Percentiles rank a stretch among this genome's conserved stretches.
phyloP scores from a whole-genome alignment of 1,284 basidiomycete genomes.

The Apiotrichum mycotoxinovorans region DNA sequence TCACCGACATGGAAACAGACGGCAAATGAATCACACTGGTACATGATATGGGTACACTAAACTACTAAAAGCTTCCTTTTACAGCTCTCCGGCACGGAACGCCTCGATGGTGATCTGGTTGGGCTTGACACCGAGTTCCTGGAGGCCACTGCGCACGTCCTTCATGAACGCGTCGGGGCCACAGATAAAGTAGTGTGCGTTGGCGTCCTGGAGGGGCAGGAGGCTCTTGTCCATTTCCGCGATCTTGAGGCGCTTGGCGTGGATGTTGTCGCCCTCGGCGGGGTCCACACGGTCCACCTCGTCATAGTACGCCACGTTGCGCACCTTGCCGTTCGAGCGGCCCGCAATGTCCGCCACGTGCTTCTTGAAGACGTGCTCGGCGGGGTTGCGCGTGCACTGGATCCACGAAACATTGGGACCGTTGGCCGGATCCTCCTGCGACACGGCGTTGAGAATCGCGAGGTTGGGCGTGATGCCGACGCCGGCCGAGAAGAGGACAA shows the following conservation, averaged over 20 bases:
- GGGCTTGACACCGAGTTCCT: constrained; percentile 24
- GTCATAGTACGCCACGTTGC: constrained; percentile 25
- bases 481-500: constrained; percentile 41
- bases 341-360: constrained; percentile 18
- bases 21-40: no score
- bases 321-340: constrained; percentile 22
- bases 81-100: constrained; percentile 29
- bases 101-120: constrained; percentile 30
- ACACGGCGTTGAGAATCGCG: constrained; percentile 35
- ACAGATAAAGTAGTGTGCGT: constrained; percentile 34
- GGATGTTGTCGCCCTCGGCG: not conserved
- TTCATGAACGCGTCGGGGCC: constrained; percentile 36
- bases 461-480: constrained; percentile 39
- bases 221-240: constrained; percentile 14
- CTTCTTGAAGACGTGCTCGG: constrained; percentile 20
- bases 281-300: not conserved
- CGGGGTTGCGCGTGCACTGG: constrained; percentile 13
- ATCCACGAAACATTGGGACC: constrained; percentile 23
- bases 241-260: constrained; percentile 21
- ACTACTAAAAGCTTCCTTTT: no score
- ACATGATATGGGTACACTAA: no score
- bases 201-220: constrained; percentile 25
- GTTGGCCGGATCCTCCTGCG: constrained; percentile 2
- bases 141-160: constrained; percentile 17
- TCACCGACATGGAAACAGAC: no score